Evolutionary conservation across 139 green algal genomes (phyloP), one percentile per base, ranked within the genome.

Genomic region (Spirogloea muscicola): DNA sequence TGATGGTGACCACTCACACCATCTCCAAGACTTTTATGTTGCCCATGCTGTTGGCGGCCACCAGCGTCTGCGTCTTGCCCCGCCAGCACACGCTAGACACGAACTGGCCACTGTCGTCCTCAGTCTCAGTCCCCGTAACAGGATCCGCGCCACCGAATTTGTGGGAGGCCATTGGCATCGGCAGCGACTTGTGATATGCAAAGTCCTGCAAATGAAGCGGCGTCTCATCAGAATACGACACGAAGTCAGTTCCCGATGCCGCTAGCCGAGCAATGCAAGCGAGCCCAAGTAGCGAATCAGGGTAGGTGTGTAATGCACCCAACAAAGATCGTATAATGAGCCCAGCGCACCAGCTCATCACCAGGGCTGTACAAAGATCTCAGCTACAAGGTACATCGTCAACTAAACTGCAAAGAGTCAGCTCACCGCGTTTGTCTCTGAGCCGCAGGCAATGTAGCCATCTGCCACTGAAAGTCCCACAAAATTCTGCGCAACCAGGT

Each of bases 401-500:
- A 38, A 33, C 34, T n/a, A 33, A 60, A n/a, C 13, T 33, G 51
- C 7, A 60, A 5, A 51, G 10, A 51, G 13, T n/a, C n/a, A n/a
- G 16, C 43, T 51, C 37, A 91, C 81, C 61, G 70, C 38, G 72
- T 94, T 92, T 64, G 81, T 87, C 55, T 97, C 92, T 29, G 81
- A 90, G 27, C 92, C 92, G 3, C 91, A 91, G 1, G 95, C 61
- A 40, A 97, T 90, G 37, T 92, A 87, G 27, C 82, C 85, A 1
- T 89, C 81, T 3, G 55, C 77, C 18, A 90, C 88, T 4, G 84
- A 74, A 34, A 98, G 82, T 13, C 93, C 93, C 36, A 96, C 93
- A 79, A 98, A 98, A 79, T 98, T 96, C 69, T 81, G 64, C 40
- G 2, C 77, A 3, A 39, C 76, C 25, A 89, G 86, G 5, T 25